Evolutionary conservation across 352 stramenopile genomes (phyloP).

Genomic region (Peronospora farinosa): DNA sequence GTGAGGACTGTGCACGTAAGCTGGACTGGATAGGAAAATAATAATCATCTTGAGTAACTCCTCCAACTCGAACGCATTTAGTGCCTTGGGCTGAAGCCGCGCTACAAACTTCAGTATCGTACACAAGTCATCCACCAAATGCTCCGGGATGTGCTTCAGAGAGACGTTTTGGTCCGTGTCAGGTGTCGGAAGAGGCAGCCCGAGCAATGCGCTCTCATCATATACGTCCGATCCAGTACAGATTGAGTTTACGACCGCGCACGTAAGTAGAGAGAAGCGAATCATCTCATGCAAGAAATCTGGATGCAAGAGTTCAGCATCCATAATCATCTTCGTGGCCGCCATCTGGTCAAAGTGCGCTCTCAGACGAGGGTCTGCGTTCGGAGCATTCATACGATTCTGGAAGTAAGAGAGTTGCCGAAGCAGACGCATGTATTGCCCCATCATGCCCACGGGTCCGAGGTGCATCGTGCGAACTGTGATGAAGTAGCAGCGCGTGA

Average conservation of each 20-base stretch:
- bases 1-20: slow-evolving; percentile 86
- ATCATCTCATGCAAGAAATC: slow-evolving; percentile 76
- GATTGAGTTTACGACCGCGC: slow-evolving; percentile 48
- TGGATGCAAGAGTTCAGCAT: slow-evolving; percentile 69
- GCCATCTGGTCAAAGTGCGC: slow-evolving; percentile 72
- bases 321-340: slow-evolving; percentile 70
- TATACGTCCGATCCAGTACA: slow-evolving; percentile 29
- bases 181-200: slow-evolving; percentile 37
- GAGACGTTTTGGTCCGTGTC: slow-evolving; percentile 26
- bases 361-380: slow-evolving; percentile 59
- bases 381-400: slow-evolving; percentile 60
- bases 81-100: slow-evolving; percentile 73
- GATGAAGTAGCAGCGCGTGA: slow-evolving; percentile 95
- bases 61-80: slow-evolving; percentile 82
- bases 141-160: slow-evolving; percentile 88
- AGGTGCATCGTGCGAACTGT: slow-evolving; percentile 89
- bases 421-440: slow-evolving; percentile 81
- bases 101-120: slow-evolving; percentile 89
- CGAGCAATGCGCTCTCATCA: slow-evolving; percentile 14
- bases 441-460: slow-evolving; percentile 80
- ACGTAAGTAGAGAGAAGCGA: slow-evolving; percentile 64
- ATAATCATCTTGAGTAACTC: slow-evolving; percentile 89
- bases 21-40: slow-evolving; percentile 85
- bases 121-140: slow-evolving; percentile 94
- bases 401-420: slow-evolving; percentile 88